Base-by-base conservation (phyloP, 1,284 basidiomycete genomes). In the Cryptococcus sp. region DNA sequence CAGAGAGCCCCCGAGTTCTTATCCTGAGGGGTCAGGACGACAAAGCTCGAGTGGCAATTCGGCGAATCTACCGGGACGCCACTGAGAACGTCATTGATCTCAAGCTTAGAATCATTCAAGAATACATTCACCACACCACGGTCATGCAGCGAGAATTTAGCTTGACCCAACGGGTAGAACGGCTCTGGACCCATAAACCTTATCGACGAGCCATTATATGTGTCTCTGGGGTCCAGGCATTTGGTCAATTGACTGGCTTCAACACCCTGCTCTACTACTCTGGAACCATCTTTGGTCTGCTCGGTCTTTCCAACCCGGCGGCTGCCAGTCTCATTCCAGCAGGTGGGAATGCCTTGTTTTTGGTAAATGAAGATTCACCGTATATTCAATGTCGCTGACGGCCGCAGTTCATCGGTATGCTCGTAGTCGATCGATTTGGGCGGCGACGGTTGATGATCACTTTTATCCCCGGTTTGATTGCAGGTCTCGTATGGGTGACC, bases 211-310 rank as follows among this genome's bases (percentile, higher is more conserved):
- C 62, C 7, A 57, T 62, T 41, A 59, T 62, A 47, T 28, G 47
- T 18, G 62, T 62, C 18, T 48, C 37, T 10, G 54, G 51, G 7
- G 23, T 62, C 1, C 59, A 60, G 25, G 37, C 47, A 2, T 56
- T 59, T 41, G 51, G 52, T 2, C 74, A 74, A 45, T 55, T 73
- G 1, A 64, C 56, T 4, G 74, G 74, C 2, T 73, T 69, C 60
- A 76, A 76, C 54, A 63, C 61, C 0, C 48, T 40, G 1, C 63
- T 63, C 4, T 74, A 75, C 58, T 74, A 72, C 56, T 55, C 54
- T 3, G 56, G 59, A 2, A 66, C 61, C 1, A 41, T 75, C 36
- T 72, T 75, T 52, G 53, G 61, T n/a, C 55, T 57, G 10, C 66
- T 68, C 9, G 72, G 72, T 2, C 59, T 75, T 46, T 45, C 60